Base-by-base conservation (phyloP, 2,329 filamentous ascomycete genomes). In the Aspergillus aculeatinus region DNA sequence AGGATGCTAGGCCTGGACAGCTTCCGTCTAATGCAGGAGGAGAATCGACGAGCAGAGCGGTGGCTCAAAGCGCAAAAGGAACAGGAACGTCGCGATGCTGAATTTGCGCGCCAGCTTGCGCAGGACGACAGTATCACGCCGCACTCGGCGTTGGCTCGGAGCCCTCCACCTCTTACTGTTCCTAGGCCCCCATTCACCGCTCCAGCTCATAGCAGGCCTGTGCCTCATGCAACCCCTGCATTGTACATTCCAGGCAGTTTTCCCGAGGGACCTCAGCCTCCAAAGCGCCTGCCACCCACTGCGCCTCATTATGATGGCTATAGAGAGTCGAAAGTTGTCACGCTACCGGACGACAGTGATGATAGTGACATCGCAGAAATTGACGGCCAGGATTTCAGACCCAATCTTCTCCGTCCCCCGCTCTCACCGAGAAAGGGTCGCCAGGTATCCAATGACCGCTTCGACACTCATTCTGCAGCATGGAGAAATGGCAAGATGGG, bases 361-460 rank as follows among this genome's bases (percentile, higher is more conserved):
- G 70, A 76, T 55, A 73, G 72, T 58, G 74, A 76, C 60, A 29
- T 76, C n/a, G 62, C 70, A 50, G 74, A 76, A 55, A 74, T 75
- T 25, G 59, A 68, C 1, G 53, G 64, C 6, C 16, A 33, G 16
- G 62, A 69, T 54, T 73, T 72, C 19, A 50, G 57, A 21, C 57
- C 55, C 29, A 53, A 55, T 23, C 33, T 35, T 23, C 3, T 27
- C 6, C 31, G 35, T 19, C 39, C 48, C 16, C 51, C 56, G 27
- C 33, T 7, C n/a, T 48, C 50, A 23, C 44, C 44, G 12, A 35
- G 21, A 39, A 49, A 25, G 51, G 33, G 11, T 14, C 25, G 35
- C 39, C 5, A 16, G 11, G 25, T 23, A 19, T 16, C 33, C 7
- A 12, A 52, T 23, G n/a, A 29, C 27, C 27, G 27, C 27, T 29